These are phyloP conservation scores for Sabuloglossum arenarium DNA, from an alignment of 495 filamentous ascomycete species.

Conservation along the genomic window DNA sequence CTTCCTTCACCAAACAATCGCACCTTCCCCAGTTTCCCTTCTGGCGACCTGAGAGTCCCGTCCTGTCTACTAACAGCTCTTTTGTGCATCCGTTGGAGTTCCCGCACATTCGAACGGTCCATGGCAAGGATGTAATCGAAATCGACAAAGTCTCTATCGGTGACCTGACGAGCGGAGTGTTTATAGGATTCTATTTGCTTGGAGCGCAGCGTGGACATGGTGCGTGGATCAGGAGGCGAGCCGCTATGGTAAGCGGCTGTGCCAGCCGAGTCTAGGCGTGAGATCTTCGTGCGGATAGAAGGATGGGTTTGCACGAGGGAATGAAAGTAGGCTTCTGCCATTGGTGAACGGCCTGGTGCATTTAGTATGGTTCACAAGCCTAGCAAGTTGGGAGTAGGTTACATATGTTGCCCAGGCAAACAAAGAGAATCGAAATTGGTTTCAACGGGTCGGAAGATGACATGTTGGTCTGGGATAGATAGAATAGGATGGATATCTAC, in stretches of 20 bases:
- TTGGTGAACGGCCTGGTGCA: slow-evolving; percentile 46
- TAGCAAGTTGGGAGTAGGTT: slow-evolving; percentile 12
- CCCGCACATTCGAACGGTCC: slow-evolving; percentile 64
- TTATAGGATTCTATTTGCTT: slow-evolving; percentile 57
- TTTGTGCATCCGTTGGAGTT: slow-evolving; percentile 37
- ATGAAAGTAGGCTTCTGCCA: slow-evolving; percentile 88
- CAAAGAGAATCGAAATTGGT: slow-evolving; percentile 64
- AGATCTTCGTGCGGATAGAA: slow-evolving; percentile 33
- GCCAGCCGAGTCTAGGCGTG: slow-evolving; percentile 67
- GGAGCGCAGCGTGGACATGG: slow-evolving; percentile 54
- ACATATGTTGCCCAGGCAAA: slow-evolving; percentile 95
- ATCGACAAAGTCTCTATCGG: slow-evolving; percentile 44
- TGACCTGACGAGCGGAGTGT: slow-evolving; percentile 60
- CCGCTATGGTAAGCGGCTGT: slow-evolving; percentile 69
- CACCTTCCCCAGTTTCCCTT: slow-evolving; percentile 29
- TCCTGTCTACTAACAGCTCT: slow-evolving; percentile 10
- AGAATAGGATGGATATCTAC: neutral
- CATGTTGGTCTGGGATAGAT: neutral
- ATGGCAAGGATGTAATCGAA: slow-evolving; percentile 94
- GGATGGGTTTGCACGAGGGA: slow-evolving; percentile 30
- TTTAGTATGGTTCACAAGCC: neutral
- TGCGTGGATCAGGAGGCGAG: slow-evolving; percentile 57
- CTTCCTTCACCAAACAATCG: slow-evolving; percentile 64
- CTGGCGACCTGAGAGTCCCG: slow-evolving; percentile 9
- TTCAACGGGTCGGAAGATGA: neutral